These are phyloP conservation scores for Cichorium intybus DNA, from an alignment of 140 eudicot species.

Conservation along the genomic window DNA sequence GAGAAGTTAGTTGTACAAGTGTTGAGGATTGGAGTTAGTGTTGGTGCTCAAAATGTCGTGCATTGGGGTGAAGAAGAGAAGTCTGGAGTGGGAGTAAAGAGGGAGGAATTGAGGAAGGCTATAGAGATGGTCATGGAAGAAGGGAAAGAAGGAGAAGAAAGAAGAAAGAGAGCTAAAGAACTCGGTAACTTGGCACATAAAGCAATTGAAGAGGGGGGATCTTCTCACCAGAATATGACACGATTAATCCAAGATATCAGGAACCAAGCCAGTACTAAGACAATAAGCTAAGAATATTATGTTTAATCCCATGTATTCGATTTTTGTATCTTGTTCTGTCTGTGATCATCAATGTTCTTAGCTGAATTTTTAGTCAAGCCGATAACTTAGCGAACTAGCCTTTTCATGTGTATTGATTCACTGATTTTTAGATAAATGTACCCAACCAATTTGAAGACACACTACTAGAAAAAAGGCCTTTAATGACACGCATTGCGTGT, in stretches of 20 bases:
- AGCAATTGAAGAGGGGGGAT: slow-evolving; percentile 52
- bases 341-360: too few relatives aligned
- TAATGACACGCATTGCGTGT: too few relatives aligned
- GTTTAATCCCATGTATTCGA: neutral
- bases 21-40: slow-evolving; percentile 29
- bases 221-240: slow-evolving; percentile 34
- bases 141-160: slow-evolving; percentile 30
- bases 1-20: slow-evolving; percentile 41
- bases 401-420: neutral
- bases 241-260: slow-evolving; percentile 32
- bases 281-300: neutral
- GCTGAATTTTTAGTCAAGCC: too few relatives aligned
- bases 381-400: too few relatives aligned
- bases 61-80: slow-evolving; percentile 44
- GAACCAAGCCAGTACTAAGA: slow-evolving; percentile 15
- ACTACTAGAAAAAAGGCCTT: too few relatives aligned
- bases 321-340: neutral
- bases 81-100: slow-evolving; percentile 31
- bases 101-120: slow-evolving; percentile 30
- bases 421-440: too few relatives aligned
- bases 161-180: slow-evolving; percentile 36
- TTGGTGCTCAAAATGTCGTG: slow-evolving; percentile 40
- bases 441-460: too few relatives aligned
- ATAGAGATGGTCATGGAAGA: slow-evolving; percentile 35
- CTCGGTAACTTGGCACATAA: slow-evolving; percentile 27